phyloP scores from a whole-genome alignment of 164 flowering plant species.

The Echeveria elegans region DNA sequence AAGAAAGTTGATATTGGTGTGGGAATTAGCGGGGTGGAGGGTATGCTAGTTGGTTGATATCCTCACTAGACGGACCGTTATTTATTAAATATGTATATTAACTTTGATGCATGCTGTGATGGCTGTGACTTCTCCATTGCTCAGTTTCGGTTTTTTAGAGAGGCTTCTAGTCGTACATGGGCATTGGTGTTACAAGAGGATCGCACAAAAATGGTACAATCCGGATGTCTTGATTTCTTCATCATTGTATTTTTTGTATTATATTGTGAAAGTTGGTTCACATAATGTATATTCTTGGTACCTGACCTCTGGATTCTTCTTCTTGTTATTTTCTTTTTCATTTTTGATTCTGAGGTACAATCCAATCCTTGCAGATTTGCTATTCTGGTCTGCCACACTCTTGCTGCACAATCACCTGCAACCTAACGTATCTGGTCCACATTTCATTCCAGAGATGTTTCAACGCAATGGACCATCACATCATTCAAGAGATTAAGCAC shows the following conservation, averaged over 20 bases:
- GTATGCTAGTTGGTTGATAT: constrained; percentile 84
- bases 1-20: constrained; percentile 99
- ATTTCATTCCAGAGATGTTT: constrained; percentile 65
- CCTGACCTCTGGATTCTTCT: no score
- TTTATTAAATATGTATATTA: no score
- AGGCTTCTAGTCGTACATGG: constrained; percentile 6
- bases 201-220: constrained; percentile 1
- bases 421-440: constrained; percentile 67
- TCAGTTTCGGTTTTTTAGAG: constrained; percentile 7
- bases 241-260: not conserved
- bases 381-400: constrained; percentile 75
- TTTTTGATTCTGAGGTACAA: not conserved
- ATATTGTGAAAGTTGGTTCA: not conserved
- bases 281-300: no score
- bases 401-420: constrained; percentile 47
- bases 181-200: constrained; percentile 10
- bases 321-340: no score
- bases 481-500: constrained; percentile 93
- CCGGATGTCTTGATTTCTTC: not conserved
- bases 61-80: constrained; percentile 12
- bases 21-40: constrained; percentile 98
- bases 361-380: constrained; percentile 55
- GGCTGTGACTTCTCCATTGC: constrained; percentile 9
- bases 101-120: constrained; percentile 6
- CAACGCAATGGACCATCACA: constrained; percentile 87